Conservation (phyloP, 2,329 filamentous ascomycete genomes). For the Cladophialophora bantiana region DNA sequence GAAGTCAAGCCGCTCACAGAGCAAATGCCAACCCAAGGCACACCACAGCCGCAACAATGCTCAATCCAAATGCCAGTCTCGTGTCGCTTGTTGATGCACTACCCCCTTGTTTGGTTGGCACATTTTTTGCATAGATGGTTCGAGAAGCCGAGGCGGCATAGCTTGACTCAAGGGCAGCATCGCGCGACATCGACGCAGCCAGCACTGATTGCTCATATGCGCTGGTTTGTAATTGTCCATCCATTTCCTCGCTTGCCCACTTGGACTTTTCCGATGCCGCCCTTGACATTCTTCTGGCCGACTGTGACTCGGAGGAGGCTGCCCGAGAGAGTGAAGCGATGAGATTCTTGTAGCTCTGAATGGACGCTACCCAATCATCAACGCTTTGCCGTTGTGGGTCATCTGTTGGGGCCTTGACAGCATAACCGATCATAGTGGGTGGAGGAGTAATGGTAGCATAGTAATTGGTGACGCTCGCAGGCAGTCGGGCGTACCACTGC, state of each 20-base stretch:
- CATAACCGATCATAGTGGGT: constrained; percentile 10
- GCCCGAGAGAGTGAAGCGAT: background rate
- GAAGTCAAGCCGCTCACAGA: background rate
- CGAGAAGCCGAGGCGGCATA: constrained; percentile 20
- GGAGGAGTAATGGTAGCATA: constrained; percentile 28
- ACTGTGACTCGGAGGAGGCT: constrained; percentile 10
- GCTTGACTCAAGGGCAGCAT: constrained; percentile 17
- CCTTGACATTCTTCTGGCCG: constrained; percentile 18
- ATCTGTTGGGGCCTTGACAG: background rate
- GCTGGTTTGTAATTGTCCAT: constrained; percentile 12
- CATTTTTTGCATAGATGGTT: constrained; percentile 2
- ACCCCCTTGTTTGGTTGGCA: background rate
- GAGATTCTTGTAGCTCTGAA: constrained; percentile 17
- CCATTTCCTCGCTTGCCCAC: constrained; percentile 1
- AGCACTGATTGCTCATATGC: constrained; percentile 8
- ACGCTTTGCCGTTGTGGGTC: constrained; percentile 9
- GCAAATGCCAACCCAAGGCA: constrained; percentile 22
- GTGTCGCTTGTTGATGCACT: background rate
- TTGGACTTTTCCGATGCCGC: constrained; percentile 15
- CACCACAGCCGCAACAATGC: constrained; percentile 18
- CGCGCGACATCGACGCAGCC: constrained; percentile 9
- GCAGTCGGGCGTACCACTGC: constrained; percentile 20
- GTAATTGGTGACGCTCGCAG: constrained; percentile 26
- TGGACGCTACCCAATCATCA: constrained; percentile 20
- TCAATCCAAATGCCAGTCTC: constrained; percentile 15